Conservation (phyloP, 192 early-diverging fungal species). For the Helicostylum pulchrum region DNA sequence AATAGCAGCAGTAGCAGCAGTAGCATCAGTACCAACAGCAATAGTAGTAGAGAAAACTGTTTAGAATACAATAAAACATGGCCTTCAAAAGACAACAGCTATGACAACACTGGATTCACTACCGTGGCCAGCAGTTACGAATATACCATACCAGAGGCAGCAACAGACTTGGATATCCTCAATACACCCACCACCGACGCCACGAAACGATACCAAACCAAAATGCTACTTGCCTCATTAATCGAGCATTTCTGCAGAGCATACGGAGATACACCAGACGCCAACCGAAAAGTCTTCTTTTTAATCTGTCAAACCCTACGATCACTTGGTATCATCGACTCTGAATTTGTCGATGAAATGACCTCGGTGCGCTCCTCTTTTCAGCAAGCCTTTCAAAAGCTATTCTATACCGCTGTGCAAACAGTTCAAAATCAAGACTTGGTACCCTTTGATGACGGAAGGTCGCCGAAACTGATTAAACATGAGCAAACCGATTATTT, state of each 20-base stretch:
- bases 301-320: constrained; percentile 84
- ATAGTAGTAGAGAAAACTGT: too few species aligned
- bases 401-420: constrained; percentile 77
- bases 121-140: too few species aligned
- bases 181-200: too few species aligned
- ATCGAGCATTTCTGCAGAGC: constrained; percentile 88
- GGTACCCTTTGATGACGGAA: background rate
- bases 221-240: constrained; percentile 81
- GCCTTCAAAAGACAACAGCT: too few species aligned
- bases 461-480: background rate
- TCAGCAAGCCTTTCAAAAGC: constrained; percentile 78
- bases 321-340: constrained; percentile 79
- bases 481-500: background rate
- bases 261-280: constrained; percentile 83
- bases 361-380: constrained; percentile 77
- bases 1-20: too few species aligned
- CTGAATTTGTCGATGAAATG: constrained; percentile 70
- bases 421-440: constrained; percentile 54
- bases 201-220: constrained; percentile 55
- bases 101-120: too few species aligned
- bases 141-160: too few species aligned
- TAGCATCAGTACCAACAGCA: too few species aligned
- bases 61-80: too few species aligned
- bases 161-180: too few species aligned
- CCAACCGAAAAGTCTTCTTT: constrained; percentile 83